These are phyloP conservation scores for Penicillium hordei DNA, from an alignment of 2,329 filamentous ascomycete species.

Conservation along the genomic window DNA sequence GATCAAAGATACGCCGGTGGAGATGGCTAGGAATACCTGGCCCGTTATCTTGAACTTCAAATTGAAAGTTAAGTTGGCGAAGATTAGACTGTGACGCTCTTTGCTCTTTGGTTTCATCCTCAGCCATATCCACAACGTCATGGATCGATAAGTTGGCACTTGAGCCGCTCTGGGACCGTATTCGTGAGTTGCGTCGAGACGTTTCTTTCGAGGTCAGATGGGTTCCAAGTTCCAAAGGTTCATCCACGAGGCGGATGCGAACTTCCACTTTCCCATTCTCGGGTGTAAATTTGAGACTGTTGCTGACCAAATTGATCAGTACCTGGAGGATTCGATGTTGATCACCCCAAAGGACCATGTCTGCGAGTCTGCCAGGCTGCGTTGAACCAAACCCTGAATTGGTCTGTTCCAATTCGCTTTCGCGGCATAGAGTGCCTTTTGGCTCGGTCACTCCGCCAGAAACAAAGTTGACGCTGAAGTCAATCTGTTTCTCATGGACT, in stretches of 20 bases:
- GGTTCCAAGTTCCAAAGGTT: not conserved
- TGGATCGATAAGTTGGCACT: conserved; percentile 9
- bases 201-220: conserved; percentile 41
- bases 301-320: conserved; percentile 77
- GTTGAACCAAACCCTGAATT: conserved; percentile 61
- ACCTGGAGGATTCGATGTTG: conserved; percentile 87
- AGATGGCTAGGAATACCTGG: conserved; percentile 78
- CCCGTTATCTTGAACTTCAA: conserved; percentile 84
- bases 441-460: conserved; percentile 45
- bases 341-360: conserved; percentile 91
- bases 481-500: conserved; percentile 74
- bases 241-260: conserved; percentile 66
- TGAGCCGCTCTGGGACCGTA: conserved; percentile 29
- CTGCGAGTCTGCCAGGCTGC: conserved; percentile 69
- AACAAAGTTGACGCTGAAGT: conserved; percentile 71
- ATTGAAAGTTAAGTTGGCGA: conserved; percentile 74
- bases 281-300: conserved; percentile 88
- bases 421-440: conserved; percentile 19
- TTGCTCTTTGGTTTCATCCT: conserved; percentile 24
- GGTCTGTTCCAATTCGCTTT: conserved; percentile 25
- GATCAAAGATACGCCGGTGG: conserved; percentile 84
- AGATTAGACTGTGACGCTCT: conserved; percentile 57
- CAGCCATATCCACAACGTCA: not conserved
- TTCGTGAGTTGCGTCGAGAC: conserved; percentile 43
- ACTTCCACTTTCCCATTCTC: conserved; percentile 72